phyloP scores from a whole-genome alignment of 2,329 filamentous ascomycete genomes.

The Ambrosiella beaveri region DNA sequence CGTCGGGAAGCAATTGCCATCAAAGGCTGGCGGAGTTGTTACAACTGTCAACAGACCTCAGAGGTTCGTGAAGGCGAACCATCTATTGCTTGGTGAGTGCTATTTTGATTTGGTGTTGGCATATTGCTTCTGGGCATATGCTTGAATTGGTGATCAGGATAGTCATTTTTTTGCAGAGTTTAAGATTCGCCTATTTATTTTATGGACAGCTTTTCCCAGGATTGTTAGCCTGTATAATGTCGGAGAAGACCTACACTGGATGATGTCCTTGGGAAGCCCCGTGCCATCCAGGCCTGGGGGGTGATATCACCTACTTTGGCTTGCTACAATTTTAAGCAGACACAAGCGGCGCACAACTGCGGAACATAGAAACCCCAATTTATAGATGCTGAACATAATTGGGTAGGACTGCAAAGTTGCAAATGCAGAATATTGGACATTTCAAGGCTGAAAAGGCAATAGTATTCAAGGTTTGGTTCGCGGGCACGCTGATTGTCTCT shows the following conservation, averaged over 20 bases:
- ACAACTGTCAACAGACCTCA: slow-evolving; percentile 54
- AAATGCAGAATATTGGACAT: no score
- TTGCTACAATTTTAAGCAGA: background rate
- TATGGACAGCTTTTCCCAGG: no score
- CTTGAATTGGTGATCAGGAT: no score
- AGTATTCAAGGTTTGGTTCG: no score
- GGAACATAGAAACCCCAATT: no score
- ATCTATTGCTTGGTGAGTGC: slow-evolving; percentile 66
- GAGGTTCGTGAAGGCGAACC: slow-evolving; percentile 72
- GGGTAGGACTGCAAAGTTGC: no score
- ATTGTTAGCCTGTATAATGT: background rate
- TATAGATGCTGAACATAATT: no score
- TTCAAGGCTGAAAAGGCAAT: no score
- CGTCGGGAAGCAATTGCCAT: slow-evolving; percentile 35
- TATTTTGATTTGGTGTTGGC: background rate
- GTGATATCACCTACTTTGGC: background rate
- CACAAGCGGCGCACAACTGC: background rate
- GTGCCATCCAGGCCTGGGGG: background rate
- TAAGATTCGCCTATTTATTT: no score
- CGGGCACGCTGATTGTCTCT: no score
- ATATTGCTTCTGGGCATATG: background rate
- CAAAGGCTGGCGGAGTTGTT: slow-evolving; percentile 60
- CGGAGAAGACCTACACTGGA: background rate
- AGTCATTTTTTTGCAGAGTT: no score
- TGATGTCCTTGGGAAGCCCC: background rate